Percentiles rank a stretch among this genome's conserved stretches.
Evolutionary conservation across 2,329 filamentous ascomycete species (phyloP).

Genomic region (Colletotrichum abscissum): DNA sequence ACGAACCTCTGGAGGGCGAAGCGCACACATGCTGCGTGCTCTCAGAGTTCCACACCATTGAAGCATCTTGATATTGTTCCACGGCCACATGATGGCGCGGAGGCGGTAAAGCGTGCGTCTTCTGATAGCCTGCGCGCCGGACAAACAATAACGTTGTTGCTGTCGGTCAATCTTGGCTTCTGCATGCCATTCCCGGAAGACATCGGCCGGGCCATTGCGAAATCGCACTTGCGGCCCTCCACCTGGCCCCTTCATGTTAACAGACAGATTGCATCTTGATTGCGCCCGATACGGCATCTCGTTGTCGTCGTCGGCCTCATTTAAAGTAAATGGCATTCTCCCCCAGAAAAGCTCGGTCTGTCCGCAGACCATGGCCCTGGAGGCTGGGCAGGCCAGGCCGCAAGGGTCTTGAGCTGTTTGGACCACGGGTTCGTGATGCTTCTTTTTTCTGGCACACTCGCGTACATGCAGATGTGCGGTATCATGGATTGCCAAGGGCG

Average conservation of each 20-base stretch:
- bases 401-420: slow-evolving; percentile 4
- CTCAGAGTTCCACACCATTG: neutral
- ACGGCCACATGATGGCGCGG: slow-evolving; percentile 26
- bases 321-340: neutral
- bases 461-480: neutral
- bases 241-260: slow-evolving; percentile 27
- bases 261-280: slow-evolving; percentile 31
- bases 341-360: slow-evolving; percentile 17
- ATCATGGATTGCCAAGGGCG: slow-evolving; percentile 18
- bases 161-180: neutral
- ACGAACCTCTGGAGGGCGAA: slow-evolving; percentile 7
- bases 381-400: slow-evolving; percentile 5
- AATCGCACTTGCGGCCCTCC: slow-evolving; percentile 11
- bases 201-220: neutral
- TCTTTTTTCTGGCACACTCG: slow-evolving; percentile 13
- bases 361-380: slow-evolving; percentile 9
- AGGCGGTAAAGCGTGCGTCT: slow-evolving; percentile 8
- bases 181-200: neutral
- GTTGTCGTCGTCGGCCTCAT: slow-evolving; percentile 1
- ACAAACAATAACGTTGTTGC: neutral
- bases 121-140: neutral
- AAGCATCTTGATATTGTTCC: slow-evolving; percentile 16
- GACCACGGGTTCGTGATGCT: slow-evolving; percentile 30
- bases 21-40: neutral
- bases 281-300: slow-evolving; percentile 7